Conservation (phyloP, 257 asterid genomes). For the Dorcoceras hygrometricum region DNA sequence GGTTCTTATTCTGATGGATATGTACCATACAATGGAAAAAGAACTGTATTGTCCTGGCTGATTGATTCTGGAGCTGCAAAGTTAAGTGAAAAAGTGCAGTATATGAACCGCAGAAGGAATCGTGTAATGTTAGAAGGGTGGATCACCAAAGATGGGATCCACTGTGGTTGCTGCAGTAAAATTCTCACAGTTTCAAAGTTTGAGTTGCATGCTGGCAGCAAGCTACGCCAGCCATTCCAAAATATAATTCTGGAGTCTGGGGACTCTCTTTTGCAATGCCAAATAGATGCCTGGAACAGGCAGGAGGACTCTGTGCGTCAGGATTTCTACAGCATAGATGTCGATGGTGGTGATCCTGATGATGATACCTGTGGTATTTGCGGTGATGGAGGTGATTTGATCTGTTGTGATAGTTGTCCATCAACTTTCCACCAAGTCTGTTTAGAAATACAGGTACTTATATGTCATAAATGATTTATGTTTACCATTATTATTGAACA, state of each 20-base stretch:
- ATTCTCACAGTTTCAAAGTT: slow-evolving; percentile 87
- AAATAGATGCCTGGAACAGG: slow-evolving; percentile 84
- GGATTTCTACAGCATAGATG: slow-evolving; percentile 53
- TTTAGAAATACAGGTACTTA: slow-evolving; percentile 66
- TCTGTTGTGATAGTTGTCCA: slow-evolving; percentile 97
- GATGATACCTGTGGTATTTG: slow-evolving; percentile 92
- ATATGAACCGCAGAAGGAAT: slow-evolving; percentile 78
- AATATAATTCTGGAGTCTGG: slow-evolving; percentile 34
- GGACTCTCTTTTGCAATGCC: slow-evolving; percentile 79
- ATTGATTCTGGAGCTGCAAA: slow-evolving; percentile 69
- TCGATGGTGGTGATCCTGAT: slow-evolving; percentile 85
- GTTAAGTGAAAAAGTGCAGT: slow-evolving; percentile 79
- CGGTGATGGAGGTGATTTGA: slow-evolving; percentile 97
- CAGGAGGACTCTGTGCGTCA: slow-evolving; percentile 58
- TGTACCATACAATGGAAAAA: slow-evolving; percentile 76
- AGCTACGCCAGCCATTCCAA: slow-evolving; percentile 80
- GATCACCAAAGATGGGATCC: slow-evolving; percentile 93
- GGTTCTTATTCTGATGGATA: slow-evolving; percentile 65
- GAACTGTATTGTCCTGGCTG: slow-evolving; percentile 87
- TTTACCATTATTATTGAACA: background rate
- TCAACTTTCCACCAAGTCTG: slow-evolving; percentile 94
- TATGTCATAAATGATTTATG: background rate
- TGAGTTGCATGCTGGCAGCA: slow-evolving; percentile 98
- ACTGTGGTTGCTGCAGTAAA: slow-evolving; percentile 98
- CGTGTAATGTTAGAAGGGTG: slow-evolving; percentile 89